Base-by-base conservation (phyloP, 768 basidiomycete species). In the Boletellus ananas region DNA sequence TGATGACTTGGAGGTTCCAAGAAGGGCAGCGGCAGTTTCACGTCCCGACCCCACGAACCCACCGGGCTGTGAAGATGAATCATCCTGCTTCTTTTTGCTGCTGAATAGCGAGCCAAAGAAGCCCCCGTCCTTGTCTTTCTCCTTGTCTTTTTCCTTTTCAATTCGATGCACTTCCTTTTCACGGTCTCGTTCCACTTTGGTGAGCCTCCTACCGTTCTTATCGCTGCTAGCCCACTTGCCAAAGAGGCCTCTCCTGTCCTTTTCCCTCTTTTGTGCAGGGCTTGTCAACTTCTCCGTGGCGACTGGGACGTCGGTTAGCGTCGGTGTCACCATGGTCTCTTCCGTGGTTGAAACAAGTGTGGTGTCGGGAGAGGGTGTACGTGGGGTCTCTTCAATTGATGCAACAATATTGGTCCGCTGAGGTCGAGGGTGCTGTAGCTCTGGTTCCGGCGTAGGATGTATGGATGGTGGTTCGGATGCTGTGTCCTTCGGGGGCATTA, bases 31-130 rank as follows among this genome's bases (percentile, higher is more conserved):
- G 2, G 94, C 94, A 1, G 91, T 80, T 57, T 94, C 91, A 25
- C 90, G 84, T 34, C 90, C 92, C 17, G 82, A 74, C n/a, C 73
- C 70, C 18, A 74, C 51, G 55, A 62, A 63, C 43, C 57, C 64
- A 13, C 66, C 47, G 18, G 68, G 51, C 45, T 71, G 57, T 23
- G 77, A 67, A 41, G 74, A 66, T 13, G 72, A 66, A 38, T 94
- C 90, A 36, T 90, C 86, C 58, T 84, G 84, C 78, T 94, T 96
- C 77, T 90, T 92, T 66, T 80, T 84, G 56, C 85, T 77, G 20
- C 91, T 84, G 65, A 97, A 97, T 4, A 97, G 74, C 11, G 90
- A 91, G 2, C 93, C 92, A 57, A 98, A 92, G 74, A 97, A 96
- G 2, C 92, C 78, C 17, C 80, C 71, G n/a, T 88, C 85, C 56